These are phyloP conservation scores for Ogataea trehalophila DNA, from an alignment of 805 yeast species.

Conservation along the genomic window DNA sequence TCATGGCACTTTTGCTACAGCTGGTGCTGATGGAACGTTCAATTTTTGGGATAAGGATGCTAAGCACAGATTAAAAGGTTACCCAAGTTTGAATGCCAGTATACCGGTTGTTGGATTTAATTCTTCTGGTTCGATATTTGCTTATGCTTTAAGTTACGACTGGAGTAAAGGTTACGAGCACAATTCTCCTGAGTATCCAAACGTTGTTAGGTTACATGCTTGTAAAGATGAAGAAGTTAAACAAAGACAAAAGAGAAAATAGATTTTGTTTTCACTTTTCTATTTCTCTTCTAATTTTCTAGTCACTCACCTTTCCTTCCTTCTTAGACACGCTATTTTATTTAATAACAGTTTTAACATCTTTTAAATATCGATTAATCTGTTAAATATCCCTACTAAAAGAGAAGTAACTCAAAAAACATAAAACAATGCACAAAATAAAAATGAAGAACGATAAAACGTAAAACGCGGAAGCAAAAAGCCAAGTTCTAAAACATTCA, in stretches of 20 bases:
- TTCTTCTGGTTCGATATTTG: conserved; percentile 76
- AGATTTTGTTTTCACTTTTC: neutral
- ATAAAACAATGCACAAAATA: neutral
- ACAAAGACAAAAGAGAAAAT: conserved; percentile 38
- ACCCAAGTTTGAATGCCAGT: conserved; percentile 61
- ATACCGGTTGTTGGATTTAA: conserved; percentile 79
- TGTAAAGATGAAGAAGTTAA: conserved; percentile 83
- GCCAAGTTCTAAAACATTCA: neutral
- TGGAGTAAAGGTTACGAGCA: conserved; percentile 90
- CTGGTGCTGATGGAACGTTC: conserved; percentile 92
- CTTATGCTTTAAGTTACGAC: conserved; percentile 90
- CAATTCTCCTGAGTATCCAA: conserved; percentile 72
- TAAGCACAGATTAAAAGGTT: conserved; percentile 77
- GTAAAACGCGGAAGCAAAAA: conserved; percentile 1
- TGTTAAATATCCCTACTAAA: too few species aligned
- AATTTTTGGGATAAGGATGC: conserved; percentile 96
- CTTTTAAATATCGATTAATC: too few species aligned
- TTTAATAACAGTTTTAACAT: too few species aligned
- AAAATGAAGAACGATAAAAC: neutral
- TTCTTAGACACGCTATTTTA: neutral
- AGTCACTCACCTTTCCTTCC: too few species aligned
- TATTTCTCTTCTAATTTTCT: neutral
- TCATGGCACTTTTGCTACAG: conserved; percentile 87
- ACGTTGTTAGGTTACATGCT: conserved; percentile 74
- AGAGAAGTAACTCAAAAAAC: neutral